Evolutionary conservation across 2,329 filamentous ascomycete species (phyloP), one percentile per base, ranked within the genome.

Genomic region (Botrytis pseudocinerea): DNA sequence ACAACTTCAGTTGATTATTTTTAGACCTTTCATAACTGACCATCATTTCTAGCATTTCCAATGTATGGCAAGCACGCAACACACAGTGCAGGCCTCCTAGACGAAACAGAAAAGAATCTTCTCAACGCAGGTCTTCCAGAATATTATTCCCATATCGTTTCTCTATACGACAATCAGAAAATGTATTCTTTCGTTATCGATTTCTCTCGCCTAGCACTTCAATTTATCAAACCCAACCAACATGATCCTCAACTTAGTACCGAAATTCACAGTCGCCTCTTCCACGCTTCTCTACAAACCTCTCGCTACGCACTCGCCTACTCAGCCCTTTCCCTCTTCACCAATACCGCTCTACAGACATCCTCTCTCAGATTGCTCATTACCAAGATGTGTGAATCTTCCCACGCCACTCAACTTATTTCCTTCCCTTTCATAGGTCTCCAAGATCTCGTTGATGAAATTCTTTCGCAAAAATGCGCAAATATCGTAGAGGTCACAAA

Each of bases 101-200:
- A 92, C 71, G 89, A 93, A 38, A 89, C 91, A 2, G 93, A 97
- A 76, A 91, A 91, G 85, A 88, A 87, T 48, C 82, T 89, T 9
- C 82, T 92, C 38, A 88, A 94, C 79, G 89, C 89, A 72, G 96
- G 95, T 2, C 86, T 95, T 59, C 88, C 93, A 8, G 90, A 89
- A 75, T 99, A 98, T 83, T 97, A 97, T 82, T 90, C 91, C 60
- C 96, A 99, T 81, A 88, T 98, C 69, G 88, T 95, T 20, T 87
- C 89, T 32, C 86, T 99, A 1, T 98, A 93, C 79, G 95, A 98
- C 80, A 89, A 88, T 77, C 88, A 89, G 61, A 92, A 91, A 77
- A 90, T 91, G 0, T 93, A 93, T 81, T 92, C 93, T 2, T 93
- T 92, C 78, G 93, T 97, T 59, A 88, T 94, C 9, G 93, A 97